Evolutionary conservation across 208 protist species (phyloP), one percentile per base, ranked within the genome.

Genomic region (Novymonas esmeraldas): DNA sequence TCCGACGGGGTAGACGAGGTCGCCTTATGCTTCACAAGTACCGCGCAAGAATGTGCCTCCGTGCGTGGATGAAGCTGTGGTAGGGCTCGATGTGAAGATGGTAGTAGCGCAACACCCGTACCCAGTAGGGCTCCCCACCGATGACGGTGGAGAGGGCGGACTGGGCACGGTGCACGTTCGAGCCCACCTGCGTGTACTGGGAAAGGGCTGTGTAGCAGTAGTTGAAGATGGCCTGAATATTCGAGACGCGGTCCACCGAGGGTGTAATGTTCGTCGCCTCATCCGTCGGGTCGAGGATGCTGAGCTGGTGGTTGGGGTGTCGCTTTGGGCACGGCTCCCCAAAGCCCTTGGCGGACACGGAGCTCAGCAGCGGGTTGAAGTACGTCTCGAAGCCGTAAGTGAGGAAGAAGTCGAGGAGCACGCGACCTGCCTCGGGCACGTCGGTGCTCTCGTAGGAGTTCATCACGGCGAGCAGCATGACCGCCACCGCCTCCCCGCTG

Each of bases 141-240:
- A 85, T 80, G 18, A 79, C 74, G 14, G 74, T 81, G 13, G 79
- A 85, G 13, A 85, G 69, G 16, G 64, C 65, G 6, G 79, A 85
- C 61, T 85, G 79, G 20, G 74, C 79, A n/a, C 79, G 73, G 31
- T 65, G 68, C 34, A 78, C 61, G 20, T 33, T 61, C 28, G 67
- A 54, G 18, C 41, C 65, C 3, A 78, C 64, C 45, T 84, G 73
- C 22, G 44, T 29, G 34, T 73, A 85, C 48, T 81, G 74, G 18
- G 68, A 79, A 14, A 85, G 51, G 9, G 71, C 79, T 9, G 70
- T 76, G 54, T 81, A 81, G 45, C 74, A 85, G 58, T 85, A 85
- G 38, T 81, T 81, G 46, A 85, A 85, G 16, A 85, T 70, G 4
- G 75, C 75, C 56, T 85, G 79, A 16, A 85, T 55, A 41, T 74